These are phyloP conservation scores for Pythium sp. DNA, from an alignment of 352 stramenopile genomes.

Conservation along the genomic window DNA sequence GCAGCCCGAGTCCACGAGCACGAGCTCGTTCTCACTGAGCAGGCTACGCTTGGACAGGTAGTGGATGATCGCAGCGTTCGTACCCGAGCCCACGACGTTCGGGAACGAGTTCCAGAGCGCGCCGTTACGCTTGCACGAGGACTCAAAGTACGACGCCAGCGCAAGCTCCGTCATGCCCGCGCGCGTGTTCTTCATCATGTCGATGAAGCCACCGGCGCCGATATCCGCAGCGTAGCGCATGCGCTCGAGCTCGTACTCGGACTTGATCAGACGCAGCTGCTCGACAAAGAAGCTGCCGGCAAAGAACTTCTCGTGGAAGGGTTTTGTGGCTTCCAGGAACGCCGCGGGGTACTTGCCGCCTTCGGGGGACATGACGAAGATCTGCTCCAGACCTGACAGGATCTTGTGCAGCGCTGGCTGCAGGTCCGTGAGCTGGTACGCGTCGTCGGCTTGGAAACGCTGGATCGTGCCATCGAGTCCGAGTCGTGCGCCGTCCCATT, in stretches of 20 bases:
- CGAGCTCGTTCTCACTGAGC: constrained; percentile 57
- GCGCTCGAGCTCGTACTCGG: constrained; percentile 60
- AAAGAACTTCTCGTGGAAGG: constrained; percentile 69
- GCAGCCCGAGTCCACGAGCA: constrained; percentile 83
- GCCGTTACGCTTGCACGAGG: constrained; percentile 67
- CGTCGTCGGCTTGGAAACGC: constrained; percentile 63
- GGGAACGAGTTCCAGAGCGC: constrained; percentile 81
- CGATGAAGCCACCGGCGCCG: constrained; percentile 56
- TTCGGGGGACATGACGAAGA: constrained; percentile 69
- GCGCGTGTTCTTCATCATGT: constrained; percentile 71
- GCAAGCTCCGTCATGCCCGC: constrained; percentile 72
- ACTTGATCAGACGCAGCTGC: constrained; percentile 73
- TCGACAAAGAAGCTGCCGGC: constrained; percentile 74
- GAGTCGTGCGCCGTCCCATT: constrained; percentile 77
- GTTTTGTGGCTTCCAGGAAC: constrained; percentile 60
- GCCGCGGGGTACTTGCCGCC: constrained; percentile 45
- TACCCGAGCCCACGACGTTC: constrained; percentile 72
- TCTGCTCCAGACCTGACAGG: constrained; percentile 50
- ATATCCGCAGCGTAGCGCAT: constrained; percentile 80
- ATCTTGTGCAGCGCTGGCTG: constrained; percentile 46
- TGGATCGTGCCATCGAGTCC: constrained; percentile 58
- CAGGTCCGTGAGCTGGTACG: constrained; percentile 64
- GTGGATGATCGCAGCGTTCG: constrained; percentile 83
- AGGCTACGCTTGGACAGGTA: constrained; percentile 75
- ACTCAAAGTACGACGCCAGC: constrained; percentile 68